phyloP scores from a whole-genome alignment of 2,329 filamentous ascomycete species.

The Acrodontium crateriforme region DNA sequence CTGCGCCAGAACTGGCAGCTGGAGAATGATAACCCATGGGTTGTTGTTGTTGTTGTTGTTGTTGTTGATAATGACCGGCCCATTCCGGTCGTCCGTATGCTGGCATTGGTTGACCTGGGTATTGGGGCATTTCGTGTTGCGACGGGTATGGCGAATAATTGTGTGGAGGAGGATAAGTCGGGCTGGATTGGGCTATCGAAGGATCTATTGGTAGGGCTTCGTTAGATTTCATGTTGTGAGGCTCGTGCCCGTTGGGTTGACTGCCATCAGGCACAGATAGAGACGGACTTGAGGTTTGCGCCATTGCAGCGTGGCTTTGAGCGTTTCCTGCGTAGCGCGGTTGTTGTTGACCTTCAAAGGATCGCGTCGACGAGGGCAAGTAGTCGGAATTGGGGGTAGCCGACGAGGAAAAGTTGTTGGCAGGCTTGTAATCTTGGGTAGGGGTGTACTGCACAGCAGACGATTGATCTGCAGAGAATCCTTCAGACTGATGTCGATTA shows the following conservation, averaged over 20 bases:
- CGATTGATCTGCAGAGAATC: constrained; percentile 71
- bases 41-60: too few relatives aligned
- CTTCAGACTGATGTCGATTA: constrained; percentile 62
- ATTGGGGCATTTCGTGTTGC: constrained; percentile 71
- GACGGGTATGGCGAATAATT: constrained; percentile 80
- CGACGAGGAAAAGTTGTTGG: constrained; percentile 59
- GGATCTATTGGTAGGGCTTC: constrained; percentile 97
- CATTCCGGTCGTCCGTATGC: constrained; percentile 62
- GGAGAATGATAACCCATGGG: constrained; percentile 37
- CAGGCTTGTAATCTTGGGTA: constrained; percentile 63
- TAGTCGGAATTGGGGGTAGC: constrained; percentile 84
- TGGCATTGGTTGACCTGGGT: constrained; percentile 47
- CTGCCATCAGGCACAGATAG: constrained; percentile 70
- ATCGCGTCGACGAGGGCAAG: constrained; percentile 60
- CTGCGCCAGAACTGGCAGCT: constrained; percentile 42
- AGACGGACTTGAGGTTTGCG: constrained; percentile 98
- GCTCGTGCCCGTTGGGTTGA: constrained; percentile 50
- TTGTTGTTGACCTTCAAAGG: constrained; percentile 57
- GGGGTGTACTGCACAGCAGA: constrained; percentile 83
- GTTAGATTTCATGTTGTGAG: constrained; percentile 72
- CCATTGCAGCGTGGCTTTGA: constrained; percentile 76
- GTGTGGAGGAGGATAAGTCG: constrained; percentile 66
- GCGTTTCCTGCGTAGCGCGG: constrained; percentile 61
- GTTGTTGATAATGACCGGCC: constrained; percentile 49
- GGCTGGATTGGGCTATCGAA: constrained; percentile 85